Evolutionary conservation across 2,329 filamentous ascomycete species (phyloP), one percentile per base, ranked within the genome.

Genomic region (Phyllosticta citribraziliensis): DNA sequence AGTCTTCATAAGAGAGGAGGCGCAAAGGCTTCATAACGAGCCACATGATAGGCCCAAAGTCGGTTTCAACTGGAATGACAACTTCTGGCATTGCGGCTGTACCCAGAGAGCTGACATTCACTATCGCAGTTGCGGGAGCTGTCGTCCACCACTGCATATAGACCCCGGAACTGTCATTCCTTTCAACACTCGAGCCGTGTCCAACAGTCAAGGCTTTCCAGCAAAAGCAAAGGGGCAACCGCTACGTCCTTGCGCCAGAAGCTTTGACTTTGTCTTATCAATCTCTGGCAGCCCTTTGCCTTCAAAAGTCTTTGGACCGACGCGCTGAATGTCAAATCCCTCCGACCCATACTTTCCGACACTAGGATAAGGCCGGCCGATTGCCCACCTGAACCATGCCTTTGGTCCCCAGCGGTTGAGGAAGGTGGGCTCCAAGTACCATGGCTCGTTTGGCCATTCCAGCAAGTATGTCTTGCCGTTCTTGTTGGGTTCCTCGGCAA

Each of bases 321-420:
- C 70, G 56, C 89, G 84, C 20, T 79, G 75, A 53, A 84, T 79
- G 2, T 76, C 65, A 66, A 84, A 86, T 0, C 82, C 82, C 57
- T 77, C 67, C 0, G 80, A 78, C 62, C 72, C 71, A 65, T 77
- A 82, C 63, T 74, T 78, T 35, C 76, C 70, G 54, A 80, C 75
- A 19, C 78, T 79, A 0, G 81, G 80, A 17, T 81, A 65, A 24
- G 77, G 74, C 20, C 73, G 70, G 2, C 80, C 79, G 27, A 78
- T 66, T 4, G 75, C 55, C 67, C 79, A 72, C 27, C 74, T 78
- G 11, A 82, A 62, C 77, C 79, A 79, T 0, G 79, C 84, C 63
- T 71, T 70, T 0, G 80, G 85, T 2, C 82, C 83, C 84, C 82
- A 90, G 62, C 83, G 82, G 67, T 80, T 83, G 82, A 79, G 83